A percentile compares a stretch with the other conserved stretches of the same genome.
Conservation (phyloP, 768 basidiomycete species). For the Phlegmacium glaucopus region DNA sequence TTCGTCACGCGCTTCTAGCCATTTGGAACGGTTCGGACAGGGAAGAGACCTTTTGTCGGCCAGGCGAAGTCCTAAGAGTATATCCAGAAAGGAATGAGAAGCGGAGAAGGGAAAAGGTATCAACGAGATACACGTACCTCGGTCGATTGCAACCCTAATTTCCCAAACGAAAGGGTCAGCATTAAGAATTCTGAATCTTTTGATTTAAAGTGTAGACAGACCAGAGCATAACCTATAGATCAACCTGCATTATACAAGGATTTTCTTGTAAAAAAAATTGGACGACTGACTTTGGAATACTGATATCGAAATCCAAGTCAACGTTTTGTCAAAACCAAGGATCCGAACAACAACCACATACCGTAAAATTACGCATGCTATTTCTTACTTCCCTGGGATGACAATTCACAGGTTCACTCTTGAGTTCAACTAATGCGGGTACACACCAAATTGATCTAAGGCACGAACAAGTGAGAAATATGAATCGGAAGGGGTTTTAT, state of each 20-base stretch:
- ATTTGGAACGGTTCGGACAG: constrained; percentile 65
- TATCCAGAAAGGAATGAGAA: neutral
- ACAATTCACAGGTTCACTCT: neutral
- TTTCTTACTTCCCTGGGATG: constrained; percentile 82
- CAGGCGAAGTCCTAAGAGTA: constrained; percentile 64
- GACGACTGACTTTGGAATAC: constrained; percentile 17
- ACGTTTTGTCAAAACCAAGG: neutral
- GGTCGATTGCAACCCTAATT: constrained; percentile 89
- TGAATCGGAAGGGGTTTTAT: neutral
- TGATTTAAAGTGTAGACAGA: constrained; percentile 22
- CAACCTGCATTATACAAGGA: neutral
- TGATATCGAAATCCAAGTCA: neutral
- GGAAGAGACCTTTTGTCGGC: constrained; percentile 95
- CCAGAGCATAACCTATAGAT: constrained; percentile 82
- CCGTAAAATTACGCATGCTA: constrained; percentile 81
- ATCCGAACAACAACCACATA: constrained; percentile 28
- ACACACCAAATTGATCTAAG: constrained; percentile 74
- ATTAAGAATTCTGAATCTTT: neutral
- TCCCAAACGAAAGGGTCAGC: neutral
- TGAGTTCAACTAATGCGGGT: no score
- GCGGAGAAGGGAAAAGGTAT: neutral
- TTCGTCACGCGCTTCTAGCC: constrained; percentile 73
- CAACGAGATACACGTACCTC: constrained; percentile 47
- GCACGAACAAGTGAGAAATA: neutral
- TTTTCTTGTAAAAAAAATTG: neutral